These are phyloP conservation scores for Populus pruinosa DNA, from an alignment of 345 rosid species.

Conservation along the genomic window DNA sequence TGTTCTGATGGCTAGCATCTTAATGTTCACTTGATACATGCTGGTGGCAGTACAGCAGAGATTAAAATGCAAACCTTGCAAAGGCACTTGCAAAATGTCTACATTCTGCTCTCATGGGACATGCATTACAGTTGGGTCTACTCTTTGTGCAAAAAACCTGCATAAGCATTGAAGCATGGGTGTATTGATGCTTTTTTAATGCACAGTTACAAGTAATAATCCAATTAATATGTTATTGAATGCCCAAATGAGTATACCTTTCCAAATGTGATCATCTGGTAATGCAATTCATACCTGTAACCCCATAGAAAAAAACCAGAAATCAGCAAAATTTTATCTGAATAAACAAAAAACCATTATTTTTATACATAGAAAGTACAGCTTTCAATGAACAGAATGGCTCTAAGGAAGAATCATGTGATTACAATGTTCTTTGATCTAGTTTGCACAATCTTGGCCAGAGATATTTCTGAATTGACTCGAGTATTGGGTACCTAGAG, in stretches of 20 bases:
- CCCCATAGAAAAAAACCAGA: constrained; percentile 9
- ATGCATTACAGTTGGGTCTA: constrained; percentile 92
- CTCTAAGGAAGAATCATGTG: constrained; percentile 15
- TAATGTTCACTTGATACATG: constrained; percentile 4
- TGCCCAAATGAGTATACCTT: constrained; percentile 51
- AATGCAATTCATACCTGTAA: constrained; percentile 86
- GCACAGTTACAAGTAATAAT: background rate
- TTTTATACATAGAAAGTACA: background rate
- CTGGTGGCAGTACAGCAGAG: background rate
- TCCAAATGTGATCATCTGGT: constrained; percentile 95
- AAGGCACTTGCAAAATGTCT: constrained; percentile 98
- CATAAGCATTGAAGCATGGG: constrained; percentile 27
- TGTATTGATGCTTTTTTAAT: constrained; percentile 7
- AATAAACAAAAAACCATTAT: background rate
- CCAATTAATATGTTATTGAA: constrained; percentile 1
- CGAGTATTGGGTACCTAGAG: constrained; percentile 78
- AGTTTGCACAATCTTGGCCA: constrained; percentile 98
- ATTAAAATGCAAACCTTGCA: constrained; percentile 62
- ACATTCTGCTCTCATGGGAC: constrained; percentile 97
- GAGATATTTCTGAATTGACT: constrained; percentile 82
- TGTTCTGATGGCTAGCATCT: background rate
- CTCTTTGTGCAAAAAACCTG: constrained; percentile 97
- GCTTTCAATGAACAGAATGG: background rate
- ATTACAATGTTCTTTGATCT: constrained; percentile 81
- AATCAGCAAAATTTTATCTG: constrained; percentile 16